Evolutionary conservation across 805 yeast species (phyloP).

Genomic region (Kurtzmaniella fragi): DNA sequence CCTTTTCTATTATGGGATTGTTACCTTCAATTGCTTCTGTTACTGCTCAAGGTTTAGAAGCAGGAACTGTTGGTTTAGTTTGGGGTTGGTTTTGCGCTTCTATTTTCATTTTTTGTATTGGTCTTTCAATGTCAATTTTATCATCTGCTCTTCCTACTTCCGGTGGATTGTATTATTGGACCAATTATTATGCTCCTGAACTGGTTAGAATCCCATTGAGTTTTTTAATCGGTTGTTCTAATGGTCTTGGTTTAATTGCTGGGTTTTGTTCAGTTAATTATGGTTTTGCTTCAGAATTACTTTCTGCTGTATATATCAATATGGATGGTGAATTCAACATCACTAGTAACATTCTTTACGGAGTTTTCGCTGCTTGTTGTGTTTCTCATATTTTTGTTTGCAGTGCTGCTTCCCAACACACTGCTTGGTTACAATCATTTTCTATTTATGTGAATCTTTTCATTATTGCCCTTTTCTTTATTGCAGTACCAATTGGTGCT

Average conservation of each 20-base stretch:
- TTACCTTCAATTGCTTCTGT: constrained; percentile 26
- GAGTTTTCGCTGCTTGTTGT: constrained; percentile 27
- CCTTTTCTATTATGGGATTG: constrained; percentile 31
- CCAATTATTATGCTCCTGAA: constrained; percentile 25
- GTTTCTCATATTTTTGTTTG: constrained; percentile 17
- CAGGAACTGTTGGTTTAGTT: constrained; percentile 26
- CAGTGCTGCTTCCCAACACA: constrained; percentile 18
- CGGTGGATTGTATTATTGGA: constrained; percentile 35
- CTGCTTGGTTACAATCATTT: constrained; percentile 21
- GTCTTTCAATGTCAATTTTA: constrained; percentile 22
- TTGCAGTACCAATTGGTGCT: constrained; percentile 27
- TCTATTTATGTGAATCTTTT: constrained; percentile 19
- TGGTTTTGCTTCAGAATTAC: constrained; percentile 24
- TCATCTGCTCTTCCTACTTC: constrained; percentile 24
- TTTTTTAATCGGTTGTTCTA: constrained; percentile 23
- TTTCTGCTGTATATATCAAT: constrained; percentile 22
- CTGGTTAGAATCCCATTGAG: constrained; percentile 16
- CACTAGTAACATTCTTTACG: constrained; percentile 23
- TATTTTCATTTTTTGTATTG: constrained; percentile 20
- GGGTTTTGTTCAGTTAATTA: constrained; percentile 26
- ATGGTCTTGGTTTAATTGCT: constrained; percentile 26
- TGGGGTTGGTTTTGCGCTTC: constrained; percentile 30
- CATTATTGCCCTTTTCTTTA: constrained; percentile 18
- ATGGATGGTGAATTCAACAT: constrained; percentile 24
- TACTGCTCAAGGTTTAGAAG: constrained; percentile 17